Evolutionary conservation across 2,329 filamentous ascomycete species (phyloP), one percentile per base, ranked within the genome.

Genomic region (Tothia fuscella): DNA sequence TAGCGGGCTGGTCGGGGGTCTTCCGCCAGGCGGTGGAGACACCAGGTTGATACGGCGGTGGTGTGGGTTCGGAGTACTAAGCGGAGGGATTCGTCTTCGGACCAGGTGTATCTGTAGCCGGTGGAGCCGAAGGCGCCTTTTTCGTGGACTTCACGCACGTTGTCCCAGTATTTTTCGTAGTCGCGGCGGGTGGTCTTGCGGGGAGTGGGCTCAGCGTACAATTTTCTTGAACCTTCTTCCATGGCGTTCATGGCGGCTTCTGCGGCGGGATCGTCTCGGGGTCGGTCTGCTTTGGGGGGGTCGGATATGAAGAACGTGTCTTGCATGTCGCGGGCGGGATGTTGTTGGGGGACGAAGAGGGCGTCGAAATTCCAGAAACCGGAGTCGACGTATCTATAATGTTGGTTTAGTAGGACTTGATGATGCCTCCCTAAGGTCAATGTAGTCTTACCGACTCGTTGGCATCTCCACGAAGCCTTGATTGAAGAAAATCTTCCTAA

Each of bases 281-380:
- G 76, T 48, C 65, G 67, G 56, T 88, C 87, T 28, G 86, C 88
- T 44, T 64, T 65, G 46, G 77, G 70, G 34, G 91, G 91, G 56
- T 98, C 88, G 30, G 87, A 87, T 56, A 96, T 89, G 70, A 95
- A 98, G 70, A 96, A 96, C 4, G 19, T 4, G 57, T 98, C 91
- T 71, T 98, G 91, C 51, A 95, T 72, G 61, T 98, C 91, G 59
- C 91, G 85, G 46, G 91, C 91, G 39, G 91, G 91, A 62, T 98
- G 91, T 71, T 98, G 91, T 66, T 93, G 91, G 22, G 89, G 89
- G 41, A 96, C 89, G 62, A 89, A 95, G 48, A 98, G 84, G 19
- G 88, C 79, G 57, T 96, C 89, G 62, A 96, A 96, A 65, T 96
- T 96, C 87, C 91, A 98, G 78, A 96, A 95, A 35, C 89, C 88